Evolutionary conservation across 495 filamentous ascomycete species (phyloP), one percentile per base, ranked within the genome.

Genomic region (Trichodelitschia bisporula): DNA sequence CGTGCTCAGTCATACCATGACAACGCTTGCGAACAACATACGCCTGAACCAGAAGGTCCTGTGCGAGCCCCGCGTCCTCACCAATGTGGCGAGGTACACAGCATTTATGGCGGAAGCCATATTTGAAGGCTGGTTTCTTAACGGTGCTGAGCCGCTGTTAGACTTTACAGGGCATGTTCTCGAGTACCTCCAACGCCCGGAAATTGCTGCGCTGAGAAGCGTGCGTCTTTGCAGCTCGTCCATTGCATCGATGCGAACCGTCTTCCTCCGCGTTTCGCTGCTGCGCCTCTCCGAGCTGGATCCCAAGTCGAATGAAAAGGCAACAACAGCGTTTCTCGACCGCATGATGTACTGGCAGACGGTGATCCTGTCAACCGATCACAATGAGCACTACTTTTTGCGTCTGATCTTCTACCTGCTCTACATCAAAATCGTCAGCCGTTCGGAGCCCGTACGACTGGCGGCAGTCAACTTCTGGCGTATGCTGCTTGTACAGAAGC

Each of bases 341-440:
- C 84, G 78, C 40, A 61, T 97, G 39, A 64, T 73, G 2, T 95
- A 95, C 47, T 97, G 86, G 86, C 86, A 95, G 45, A 77, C 75
- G 9, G 75, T 90, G 15, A 61, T 93, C 19, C 55, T 93, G n/a
- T 66, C 67, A 18, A 62, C 73, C 17, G 62, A 79, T 4, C 71
- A 77, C 15, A 55, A 59, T 2, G 79, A 90, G 30, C 64, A 70
- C 14, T 67, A 74, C 9, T 72, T 76, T 42, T 61, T 91, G 41
- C 69, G 72, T 28, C 51, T 95, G 4, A 60, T 93, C 12, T 90
- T 78, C 58, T 95, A 89, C 40, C 61, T 89, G 26, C 63, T 97
- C 4, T 93, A 93, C 49, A 67, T 65, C 19, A 82, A 77, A 40
- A 50, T 93, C 27, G 64, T 84, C 21, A 70, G 72, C 34, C 41